phyloP scores from a whole-genome alignment of 805 yeast species.

The Wickerhamiella spandovensis region DNA sequence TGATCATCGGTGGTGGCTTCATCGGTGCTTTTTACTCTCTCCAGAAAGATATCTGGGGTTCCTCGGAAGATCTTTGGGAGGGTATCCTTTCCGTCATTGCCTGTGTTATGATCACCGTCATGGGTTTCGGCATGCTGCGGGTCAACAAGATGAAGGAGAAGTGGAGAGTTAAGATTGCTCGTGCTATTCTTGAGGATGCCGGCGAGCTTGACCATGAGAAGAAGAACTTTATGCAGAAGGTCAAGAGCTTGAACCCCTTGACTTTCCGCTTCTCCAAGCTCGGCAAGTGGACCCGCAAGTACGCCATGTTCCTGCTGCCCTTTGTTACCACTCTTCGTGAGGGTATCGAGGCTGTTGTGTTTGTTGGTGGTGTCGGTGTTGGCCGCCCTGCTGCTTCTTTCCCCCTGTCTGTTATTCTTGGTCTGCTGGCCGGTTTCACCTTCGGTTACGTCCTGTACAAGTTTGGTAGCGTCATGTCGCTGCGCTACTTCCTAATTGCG shows the following conservation, averaged over 20 bases:
- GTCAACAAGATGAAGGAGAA: constrained; percentile 92
- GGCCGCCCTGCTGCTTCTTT: constrained; percentile 53
- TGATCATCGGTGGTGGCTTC: constrained; percentile 80
- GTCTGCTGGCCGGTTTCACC: constrained; percentile 61
- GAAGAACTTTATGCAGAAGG: constrained; percentile 5
- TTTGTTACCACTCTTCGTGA: constrained; percentile 87
- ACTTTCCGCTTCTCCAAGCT: constrained; percentile 15
- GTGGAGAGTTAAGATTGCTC: constrained; percentile 92
- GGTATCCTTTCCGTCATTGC: constrained; percentile 90
- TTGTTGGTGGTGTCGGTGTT: constrained; percentile 91
- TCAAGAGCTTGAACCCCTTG: constrained; percentile 15
- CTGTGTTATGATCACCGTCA: constrained; percentile 69
- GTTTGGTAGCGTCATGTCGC: constrained; percentile 70
- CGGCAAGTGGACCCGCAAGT: constrained; percentile 42
- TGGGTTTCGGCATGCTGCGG: constrained; percentile 96
- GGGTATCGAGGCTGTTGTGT: constrained; percentile 93
- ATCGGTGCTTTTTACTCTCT: constrained; percentile 84
- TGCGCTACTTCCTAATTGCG: constrained; percentile 73
- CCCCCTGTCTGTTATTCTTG: constrained; percentile 88
- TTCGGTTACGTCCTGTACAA: constrained; percentile 65
- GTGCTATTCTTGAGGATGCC: constrained; percentile 47
- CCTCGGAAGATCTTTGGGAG: constrained; percentile 92
- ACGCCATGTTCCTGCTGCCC: constrained; percentile 81
- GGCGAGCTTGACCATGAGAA: constrained; percentile 13
- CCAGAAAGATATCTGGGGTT: constrained; percentile 71